Base-by-base conservation (phyloP, 2,329 filamentous ascomycete species). In the Diaporthe capsici region DNA sequence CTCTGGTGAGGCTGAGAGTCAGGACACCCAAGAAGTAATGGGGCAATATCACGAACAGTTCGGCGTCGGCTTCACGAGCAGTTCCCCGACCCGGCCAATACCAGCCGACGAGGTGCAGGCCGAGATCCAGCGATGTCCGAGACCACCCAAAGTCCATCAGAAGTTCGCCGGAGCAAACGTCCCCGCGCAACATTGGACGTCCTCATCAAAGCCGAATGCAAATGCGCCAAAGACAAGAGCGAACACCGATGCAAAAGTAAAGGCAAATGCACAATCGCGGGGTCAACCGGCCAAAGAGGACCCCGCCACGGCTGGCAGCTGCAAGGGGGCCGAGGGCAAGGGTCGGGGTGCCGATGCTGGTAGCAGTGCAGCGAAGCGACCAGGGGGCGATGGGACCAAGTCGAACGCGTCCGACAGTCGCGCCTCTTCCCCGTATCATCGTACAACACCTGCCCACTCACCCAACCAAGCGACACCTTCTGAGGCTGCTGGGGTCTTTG, bases 11-110 rank as follows among this genome's bases (percentile, higher is more conserved):
- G 80, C 82, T 76, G 85, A 86, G 72, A 84, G 85, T 10, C 86
- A 87, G 78, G 86, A 88, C 78, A 88, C 85, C 81, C 86, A 87
- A 80, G 80, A 82, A 37, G 80, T 88, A 37, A 78, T 86, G 2
- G 82, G 84, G 49, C 81, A 81, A 73, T 82, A 86, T 77, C 83
- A 82, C 76, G 81, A 80, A 28, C 81, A 84, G 75, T 84, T 86
- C 75, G 85, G 84, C 73, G 81, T 85, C 22, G 83, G 81, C 15
- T 28, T 63, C 37, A 74, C 25, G 31, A 77, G 75, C 76, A 77
- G 75, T 39, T 75, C 74, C 17, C 76, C 75, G 2, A 17, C 28
- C 12, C 47, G 71, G 51, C 75, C 73, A 20, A 42, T 75, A 28
- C 51, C 42, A n/a, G 28, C n/a, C 34, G 47, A 61, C 42, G 20